Evolutionary conservation across 331 rosid genomes (phyloP), one percentile per base, ranked within the genome.

Genomic region (Telfairia occidentalis): DNA sequence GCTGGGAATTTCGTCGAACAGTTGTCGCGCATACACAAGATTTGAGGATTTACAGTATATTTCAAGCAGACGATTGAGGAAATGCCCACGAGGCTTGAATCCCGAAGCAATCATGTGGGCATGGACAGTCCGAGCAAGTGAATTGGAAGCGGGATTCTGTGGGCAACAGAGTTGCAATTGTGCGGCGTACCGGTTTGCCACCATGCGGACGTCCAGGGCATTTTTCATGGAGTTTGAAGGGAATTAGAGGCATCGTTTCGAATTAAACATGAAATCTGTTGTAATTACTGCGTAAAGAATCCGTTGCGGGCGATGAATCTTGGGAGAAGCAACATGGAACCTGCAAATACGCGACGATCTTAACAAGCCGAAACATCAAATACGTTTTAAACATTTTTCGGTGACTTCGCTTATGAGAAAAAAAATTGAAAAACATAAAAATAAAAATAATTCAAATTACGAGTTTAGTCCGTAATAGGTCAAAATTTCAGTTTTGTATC

Each of bases 21-120:
- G 71, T 9, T 69, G 75, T 30, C 71, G 70, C 21, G 76, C 81
- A 54, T 70, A 69, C 3, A 10, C 28, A 29, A 78, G 11, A 35
- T 78, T 78, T 5, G 67, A 78, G 13, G 76, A 78, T 78, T 78
- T 78, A 18, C 81, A 70, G 16, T 78, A 78, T 5, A 78, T 11
- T 18, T 67, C 71, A 3, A 78, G 73, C 16, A 78, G 70, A 24
- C 81, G 57, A 32, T 78, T 78, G 54, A 78, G 81, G 66, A 78
- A 52, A 37, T 78, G 76, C 4, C 81, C 76, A 48, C 76, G 76
- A 37, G 81, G 76, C 70, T 71, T 69, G 76, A 78, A 78, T 19
- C 81, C 81, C 0, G 37, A 46, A 28, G 76, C 67, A 15, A 78
- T 38, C 81, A 78, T 78, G 26, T 78, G 76, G 58, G 60, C 81